A percentile compares a stretch with the other conserved stretches of the same genome.
These are phyloP conservation scores for Suhomyces sp. DNA, from an alignment of 805 yeast genomes.

Conservation along the genomic window DNA sequence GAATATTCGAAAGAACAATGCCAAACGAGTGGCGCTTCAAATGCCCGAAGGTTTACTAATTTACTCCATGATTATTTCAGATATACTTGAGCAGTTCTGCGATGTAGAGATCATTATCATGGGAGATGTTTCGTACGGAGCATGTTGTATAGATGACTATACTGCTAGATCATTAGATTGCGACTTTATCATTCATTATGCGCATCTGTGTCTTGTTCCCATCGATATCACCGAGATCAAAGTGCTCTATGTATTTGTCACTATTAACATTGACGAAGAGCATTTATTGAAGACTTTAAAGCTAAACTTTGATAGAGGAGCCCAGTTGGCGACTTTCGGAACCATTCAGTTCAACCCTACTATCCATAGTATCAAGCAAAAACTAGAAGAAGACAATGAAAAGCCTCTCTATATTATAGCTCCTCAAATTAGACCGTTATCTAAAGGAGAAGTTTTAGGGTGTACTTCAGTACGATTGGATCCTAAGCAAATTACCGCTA, in stretches of 20 bases:
- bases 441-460: slow-evolving; percentile 94
- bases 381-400: slow-evolving; percentile 48
- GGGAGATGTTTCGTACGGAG: slow-evolving; percentile 99
- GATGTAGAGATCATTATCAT: slow-evolving; percentile 82
- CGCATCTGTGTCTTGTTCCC: slow-evolving; percentile 95
- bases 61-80: slow-evolving; percentile 85
- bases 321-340: slow-evolving; percentile 81
- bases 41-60: slow-evolving; percentile 96
- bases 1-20: slow-evolving; percentile 74
- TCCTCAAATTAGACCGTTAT: slow-evolving; percentile 89
- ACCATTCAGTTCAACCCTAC: slow-evolving; percentile 97
- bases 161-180: slow-evolving; percentile 92
- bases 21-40: slow-evolving; percentile 86
- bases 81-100: slow-evolving; percentile 90
- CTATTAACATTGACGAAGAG: slow-evolving; percentile 80
- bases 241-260: slow-evolving; percentile 92
- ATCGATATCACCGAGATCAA: slow-evolving; percentile 87
- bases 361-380: slow-evolving; percentile 70
- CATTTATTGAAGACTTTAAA: slow-evolving; percentile 77
- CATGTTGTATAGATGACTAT: slow-evolving; percentile 95
- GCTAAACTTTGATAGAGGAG: slow-evolving; percentile 62
- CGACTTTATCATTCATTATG: slow-evolving; percentile 93
- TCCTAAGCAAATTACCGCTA: slow-evolving; percentile 62
- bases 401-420: slow-evolving; percentile 63
- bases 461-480: slow-evolving; percentile 88